Evolutionary conservation across 148 eudicot genomes (phyloP).

Genomic region (Arctostaphylos glauca): DNA sequence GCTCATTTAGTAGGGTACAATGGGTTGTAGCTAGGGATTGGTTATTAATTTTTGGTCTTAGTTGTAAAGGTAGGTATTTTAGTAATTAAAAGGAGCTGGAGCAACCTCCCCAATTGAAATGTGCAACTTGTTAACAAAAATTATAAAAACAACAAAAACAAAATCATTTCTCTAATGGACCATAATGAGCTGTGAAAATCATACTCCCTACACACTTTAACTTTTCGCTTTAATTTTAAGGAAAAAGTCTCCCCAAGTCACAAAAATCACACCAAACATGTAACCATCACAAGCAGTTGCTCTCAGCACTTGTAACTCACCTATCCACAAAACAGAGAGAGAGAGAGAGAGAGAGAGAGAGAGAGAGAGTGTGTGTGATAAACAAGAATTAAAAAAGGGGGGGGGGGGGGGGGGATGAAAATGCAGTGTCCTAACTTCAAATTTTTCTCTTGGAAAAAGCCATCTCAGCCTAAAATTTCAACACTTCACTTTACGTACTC

Average conservation of each 20-base stretch:
- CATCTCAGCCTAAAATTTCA: background rate
- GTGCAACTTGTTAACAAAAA: constrained; percentile 5
- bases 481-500: background rate
- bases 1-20: too few species aligned
- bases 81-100: background rate
- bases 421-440: background rate
- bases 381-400: too few species aligned
- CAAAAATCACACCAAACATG: background rate
- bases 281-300: background rate
- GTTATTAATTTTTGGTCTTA: background rate
- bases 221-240: background rate
- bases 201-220: background rate
- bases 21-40: too few species aligned
- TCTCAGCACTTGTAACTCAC: background rate
- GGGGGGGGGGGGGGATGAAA: background rate
- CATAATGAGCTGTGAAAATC: background rate
- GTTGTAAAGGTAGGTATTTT: background rate
- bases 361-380: background rate
- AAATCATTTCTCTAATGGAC: background rate
- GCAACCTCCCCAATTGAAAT: background rate
- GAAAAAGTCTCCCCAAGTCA: background rate
- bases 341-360: background rate
- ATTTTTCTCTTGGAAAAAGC: background rate
- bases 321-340: too few species aligned
- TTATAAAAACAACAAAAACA: background rate